phyloP scores from a whole-genome alignment of 305 asterid species.

The Fraxinus angustifolia region DNA sequence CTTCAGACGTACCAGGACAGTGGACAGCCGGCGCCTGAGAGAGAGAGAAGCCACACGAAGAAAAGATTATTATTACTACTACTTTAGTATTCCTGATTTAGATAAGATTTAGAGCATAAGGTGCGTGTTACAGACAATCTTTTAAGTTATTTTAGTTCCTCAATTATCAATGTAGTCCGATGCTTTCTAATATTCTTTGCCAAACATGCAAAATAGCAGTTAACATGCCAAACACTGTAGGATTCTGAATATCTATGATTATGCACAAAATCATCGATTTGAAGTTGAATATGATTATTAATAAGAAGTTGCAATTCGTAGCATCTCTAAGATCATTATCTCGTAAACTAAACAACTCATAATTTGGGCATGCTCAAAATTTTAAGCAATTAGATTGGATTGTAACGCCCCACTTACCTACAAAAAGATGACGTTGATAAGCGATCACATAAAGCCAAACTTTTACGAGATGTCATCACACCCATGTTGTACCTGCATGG shows the following conservation, averaged over 20 bases:
- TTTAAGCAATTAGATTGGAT: neutral
- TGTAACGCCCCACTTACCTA: conserved; percentile 44
- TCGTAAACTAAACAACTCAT: neutral
- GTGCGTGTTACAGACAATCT: neutral
- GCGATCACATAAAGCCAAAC: conserved; percentile 77
- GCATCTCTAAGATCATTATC: neutral
- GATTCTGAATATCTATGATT: neutral
- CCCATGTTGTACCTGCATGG: conserved; percentile 87
- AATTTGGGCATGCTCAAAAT: neutral
- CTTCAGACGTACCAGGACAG: conserved; percentile 61
- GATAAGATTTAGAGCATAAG: neutral
- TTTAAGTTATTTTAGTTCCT: neutral
- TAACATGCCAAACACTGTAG: neutral
- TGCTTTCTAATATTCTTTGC: neutral
- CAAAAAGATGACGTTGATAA: conserved; percentile 82
- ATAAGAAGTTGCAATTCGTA: neutral
- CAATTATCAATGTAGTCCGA: neutral
- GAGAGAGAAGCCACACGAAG: conserved; percentile 3
- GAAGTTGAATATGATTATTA: neutral
- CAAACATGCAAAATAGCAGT: neutral
- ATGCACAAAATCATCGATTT: neutral
- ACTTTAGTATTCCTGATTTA: neutral
- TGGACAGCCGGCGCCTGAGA: conserved; percentile 80
- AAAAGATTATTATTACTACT: neutral
- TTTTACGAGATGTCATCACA: conserved; percentile 78